Evolutionary conservation across 306 rosid genomes (phyloP), one percentile per base, ranked within the genome.

Genomic region (Cyclanthera cordifolia): DNA sequence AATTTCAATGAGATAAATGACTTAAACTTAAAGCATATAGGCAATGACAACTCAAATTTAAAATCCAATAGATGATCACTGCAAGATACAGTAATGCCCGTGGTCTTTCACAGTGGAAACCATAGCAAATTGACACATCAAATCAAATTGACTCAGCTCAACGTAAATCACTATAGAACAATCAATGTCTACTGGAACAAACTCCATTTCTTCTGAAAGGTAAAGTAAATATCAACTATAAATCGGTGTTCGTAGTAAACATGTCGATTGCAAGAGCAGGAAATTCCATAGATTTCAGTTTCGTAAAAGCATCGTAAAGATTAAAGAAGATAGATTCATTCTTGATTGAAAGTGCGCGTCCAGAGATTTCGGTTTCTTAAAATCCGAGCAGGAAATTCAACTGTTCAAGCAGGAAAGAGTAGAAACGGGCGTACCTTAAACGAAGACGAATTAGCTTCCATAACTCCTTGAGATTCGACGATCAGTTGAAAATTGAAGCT

Each of bases 401-500:
- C n/a, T n/a, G n/a, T n/a, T n/a, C n/a, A n/a, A n/a, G n/a, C 47
- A 41, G 47, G 47, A 41, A 41, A 41, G 47, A 41, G 14, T 41
- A 14, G 47, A 41, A 90, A 88, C 69, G 7, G 3, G 8, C 52
- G 52, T 45, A 65, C 70, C 70, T 65, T 65, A 45, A 45, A 65
- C 70, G 70, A 7, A 45, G 53, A 65, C 37, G 53, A 65, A 65
- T 23, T 65, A 43, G 70, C 50, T 14, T 65, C 70, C 70, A 65
- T 65, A 27, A 13, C 53, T 65, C 54, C 19, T 17, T n/a, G n/a
- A 6, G 53, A 28, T 23, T 14, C 21, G 19, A 13, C 53, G 12
- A 65, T 43, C 23, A 45, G 23, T 45, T 21, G 70, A 45, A 45
- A 24, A 15, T 23, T 24, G 53, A 65, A 24, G 53, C 12, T 48